Evolutionary conservation across 1,284 basidiomycete genomes (phyloP), one percentile per base, ranked within the genome.

Genomic region (Vanrija humicola): DNA sequence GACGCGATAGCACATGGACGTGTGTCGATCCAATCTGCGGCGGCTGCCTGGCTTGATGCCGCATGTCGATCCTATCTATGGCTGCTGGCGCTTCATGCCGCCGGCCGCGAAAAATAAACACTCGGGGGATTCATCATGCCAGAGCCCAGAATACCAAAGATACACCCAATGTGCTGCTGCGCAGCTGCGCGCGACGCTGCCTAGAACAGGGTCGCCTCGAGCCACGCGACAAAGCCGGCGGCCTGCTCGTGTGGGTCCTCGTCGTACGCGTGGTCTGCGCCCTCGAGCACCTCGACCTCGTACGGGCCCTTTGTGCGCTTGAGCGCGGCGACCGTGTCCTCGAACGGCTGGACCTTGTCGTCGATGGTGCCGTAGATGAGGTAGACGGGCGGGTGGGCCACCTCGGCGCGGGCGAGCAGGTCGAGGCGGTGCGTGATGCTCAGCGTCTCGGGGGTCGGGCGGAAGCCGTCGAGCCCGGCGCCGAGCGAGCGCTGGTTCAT

Each of bases 271-370:
- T 75, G 73, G 53, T 69, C 70, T 0, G 54, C 66, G 9, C 69
- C 68, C 45, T 63, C 56, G 16, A 63, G 29, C n/a, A 55, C 61
- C 54, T 72, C 68, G 21, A 70, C 56, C 25, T 56, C 59, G 6
- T 50, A 50, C n/a, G 46, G 34, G 7, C 54, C 61, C 42, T 52
- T 38, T n/a, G 49, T 59, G 8, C 14, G 43, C 21, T 57, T 19
- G 25, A 75, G 49, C 7, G 60, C 48, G 38, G 59, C 56, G 15
- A 69, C 38, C 5, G 70, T 73, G 54, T 63, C 64, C 9, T 70
- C 66, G 57, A 72, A 65, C 26, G 69, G 70, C 63, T 75, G 69
- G 6, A 75, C 62, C 56, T 68, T 68, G 50, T 67, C 62, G 54
- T 75, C 73, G 1, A 59, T 48, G 1, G 62, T 65, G 0, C 70